Evolutionary conservation across 1,284 basidiomycete species (phyloP).

Genomic region (Ganoderma boninense): DNA sequence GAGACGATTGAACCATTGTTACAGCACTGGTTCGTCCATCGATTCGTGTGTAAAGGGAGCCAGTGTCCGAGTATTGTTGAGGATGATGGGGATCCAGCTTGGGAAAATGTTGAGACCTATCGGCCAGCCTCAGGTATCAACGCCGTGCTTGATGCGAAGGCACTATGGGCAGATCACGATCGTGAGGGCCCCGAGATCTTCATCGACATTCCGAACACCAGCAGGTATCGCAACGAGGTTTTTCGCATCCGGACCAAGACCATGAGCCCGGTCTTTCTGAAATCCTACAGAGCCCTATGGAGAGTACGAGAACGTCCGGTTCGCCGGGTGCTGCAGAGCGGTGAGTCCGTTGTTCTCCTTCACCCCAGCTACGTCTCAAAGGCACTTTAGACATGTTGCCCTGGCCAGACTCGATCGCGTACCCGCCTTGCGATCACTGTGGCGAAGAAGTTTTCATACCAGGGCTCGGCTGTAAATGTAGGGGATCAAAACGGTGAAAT

Average conservation of each 20-base stretch:
- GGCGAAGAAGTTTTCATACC: background rate
- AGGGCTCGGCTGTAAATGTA: background rate
- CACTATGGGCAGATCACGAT: background rate
- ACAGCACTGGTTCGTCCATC: conserved; percentile 6
- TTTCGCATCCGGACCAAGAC: conserved; percentile 6
- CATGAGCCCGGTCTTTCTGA: conserved; percentile 8
- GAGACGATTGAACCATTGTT: background rate
- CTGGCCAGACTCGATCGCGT: background rate
- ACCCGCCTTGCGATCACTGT: background rate
- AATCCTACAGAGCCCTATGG: conserved; percentile 2
- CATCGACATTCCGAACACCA: conserved; percentile 4
- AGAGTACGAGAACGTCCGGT: background rate
- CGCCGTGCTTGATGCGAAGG: background rate
- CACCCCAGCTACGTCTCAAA: background rate
- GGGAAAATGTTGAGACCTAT: conserved; percentile 3
- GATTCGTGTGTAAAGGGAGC: background rate
- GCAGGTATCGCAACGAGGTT: background rate
- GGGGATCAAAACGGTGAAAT: background rate
- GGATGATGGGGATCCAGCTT: conserved; percentile 6
- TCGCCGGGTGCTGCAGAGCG: background rate
- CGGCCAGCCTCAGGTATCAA: background rate
- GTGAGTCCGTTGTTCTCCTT: background rate
- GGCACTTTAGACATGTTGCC: background rate
- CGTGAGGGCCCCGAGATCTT: background rate
- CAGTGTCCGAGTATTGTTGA: background rate